These are phyloP conservation scores for Immersiella caudata DNA, from an alignment of 495 filamentous ascomycete species.

Conservation along the genomic window DNA sequence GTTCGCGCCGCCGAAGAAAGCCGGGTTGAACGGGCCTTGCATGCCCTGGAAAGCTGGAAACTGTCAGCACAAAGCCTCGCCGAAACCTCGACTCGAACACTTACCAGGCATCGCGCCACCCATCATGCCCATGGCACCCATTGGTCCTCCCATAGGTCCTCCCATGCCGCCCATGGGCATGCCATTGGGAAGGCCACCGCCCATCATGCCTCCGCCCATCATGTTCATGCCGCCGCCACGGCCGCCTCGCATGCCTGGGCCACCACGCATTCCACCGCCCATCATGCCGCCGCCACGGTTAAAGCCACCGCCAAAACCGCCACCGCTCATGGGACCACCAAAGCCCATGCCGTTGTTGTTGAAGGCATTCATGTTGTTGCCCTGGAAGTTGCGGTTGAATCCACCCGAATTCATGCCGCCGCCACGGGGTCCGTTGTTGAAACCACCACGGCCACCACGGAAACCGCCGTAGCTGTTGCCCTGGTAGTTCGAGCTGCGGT, in stretches of 20 bases:
- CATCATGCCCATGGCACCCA: conserved; percentile 69
- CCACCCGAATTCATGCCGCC: conserved; percentile 42
- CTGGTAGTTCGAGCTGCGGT: conserved; percentile 42
- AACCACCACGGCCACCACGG: conserved; percentile 44
- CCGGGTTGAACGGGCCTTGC: conserved; percentile 76
- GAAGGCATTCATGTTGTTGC: conserved; percentile 42
- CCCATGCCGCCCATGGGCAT: conserved; percentile 37
- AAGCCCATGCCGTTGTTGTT: conserved; percentile 46
- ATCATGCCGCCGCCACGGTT: conserved; percentile 69
- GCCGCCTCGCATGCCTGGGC: conserved; percentile 70
- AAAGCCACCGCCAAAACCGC: conserved; percentile 59
- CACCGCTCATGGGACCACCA: conserved; percentile 63
- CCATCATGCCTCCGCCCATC: conserved; percentile 35
- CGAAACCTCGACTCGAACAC: neutral
- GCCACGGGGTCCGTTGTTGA: conserved; percentile 31
- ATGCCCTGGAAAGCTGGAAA: conserved; percentile 64
- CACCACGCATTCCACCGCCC: conserved; percentile 69
- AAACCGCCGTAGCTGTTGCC: conserved; percentile 38
- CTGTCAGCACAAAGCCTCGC: neutral
- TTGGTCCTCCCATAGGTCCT: conserved; percentile 42
- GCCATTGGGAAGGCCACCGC: conserved; percentile 4
- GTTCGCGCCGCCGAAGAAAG: conserved; percentile 65
- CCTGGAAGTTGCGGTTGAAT: conserved; percentile 49
- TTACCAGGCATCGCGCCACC: conserved; percentile 63
- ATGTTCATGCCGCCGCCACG: conserved; percentile 58